Evolutionary conservation across 805 yeast genomes (phyloP).

Genomic region (Clavispora santaluciae): DNA sequence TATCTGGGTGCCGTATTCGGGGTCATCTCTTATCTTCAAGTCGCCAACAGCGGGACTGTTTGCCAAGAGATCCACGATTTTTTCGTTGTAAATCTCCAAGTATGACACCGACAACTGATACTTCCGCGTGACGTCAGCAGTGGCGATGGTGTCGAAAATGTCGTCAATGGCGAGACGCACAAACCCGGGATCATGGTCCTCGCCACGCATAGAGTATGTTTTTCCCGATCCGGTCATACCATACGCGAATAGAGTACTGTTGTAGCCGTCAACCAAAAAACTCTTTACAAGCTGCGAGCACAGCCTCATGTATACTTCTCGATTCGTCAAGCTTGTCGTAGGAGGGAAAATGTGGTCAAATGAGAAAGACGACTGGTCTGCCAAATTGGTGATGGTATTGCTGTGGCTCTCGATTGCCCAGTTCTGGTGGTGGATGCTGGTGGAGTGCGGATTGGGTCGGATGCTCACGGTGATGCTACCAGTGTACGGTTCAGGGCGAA

Average conservation of each 20-base stretch:
- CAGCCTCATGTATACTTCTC: conserved; percentile 53
- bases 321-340: conserved; percentile 39
- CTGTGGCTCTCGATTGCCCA: conserved; percentile 43
- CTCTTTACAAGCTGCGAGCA: conserved; percentile 50
- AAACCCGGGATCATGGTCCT: conserved; percentile 57
- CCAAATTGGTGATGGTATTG: conserved; percentile 42
- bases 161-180: conserved; percentile 63
- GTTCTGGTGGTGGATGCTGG: conserved; percentile 28
- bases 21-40: conserved; percentile 74
- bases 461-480: conserved; percentile 76
- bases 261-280: conserved; percentile 64
- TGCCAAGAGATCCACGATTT: conserved; percentile 54
- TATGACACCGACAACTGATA: conserved; percentile 61
- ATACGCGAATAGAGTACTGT: conserved; percentile 88
- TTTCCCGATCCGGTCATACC: conserved; percentile 96
- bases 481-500: conserved; percentile 43
- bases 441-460: conserved; percentile 63
- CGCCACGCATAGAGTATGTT: conserved; percentile 82
- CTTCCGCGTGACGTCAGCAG: conserved; percentile 21
- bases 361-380: conserved; percentile 55
- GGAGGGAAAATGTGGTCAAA: conserved; percentile 80
- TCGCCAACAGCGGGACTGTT: conserved; percentile 47
- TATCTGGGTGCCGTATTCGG: conserved; percentile 65
- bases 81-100: conserved; percentile 84
- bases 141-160: conserved; percentile 46